Evolutionary conservation across 2,329 filamentous ascomycete species (phyloP), one percentile per base, ranked within the genome.

Genomic region (Fusarium incarnatum): DNA sequence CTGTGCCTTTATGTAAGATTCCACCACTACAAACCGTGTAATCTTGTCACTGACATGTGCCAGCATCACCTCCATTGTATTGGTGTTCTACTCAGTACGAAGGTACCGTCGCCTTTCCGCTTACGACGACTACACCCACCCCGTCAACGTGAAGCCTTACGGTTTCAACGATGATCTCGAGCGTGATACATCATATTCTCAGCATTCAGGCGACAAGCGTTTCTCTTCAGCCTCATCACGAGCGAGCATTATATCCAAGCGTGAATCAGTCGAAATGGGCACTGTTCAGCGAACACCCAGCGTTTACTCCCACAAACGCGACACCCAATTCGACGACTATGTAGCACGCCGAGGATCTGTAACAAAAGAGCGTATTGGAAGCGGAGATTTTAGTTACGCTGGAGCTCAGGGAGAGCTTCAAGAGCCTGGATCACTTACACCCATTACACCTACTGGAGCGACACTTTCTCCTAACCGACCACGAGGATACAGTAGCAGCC

Each of bases 41-140:
- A 6, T 2, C 4, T 23, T 40, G 25, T 12, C 37, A 22, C 60
- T 69, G 60, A 70, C 66, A 40, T 28, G 22, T 5, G 25, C 60
- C 27, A 56, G 73, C 58, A 49, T 83, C 60, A 80, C 81, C 30
- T 82, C 83, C 20, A 60, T 84, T n/a, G 68, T 79, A 22, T 79
- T 85, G 15, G 76, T 82, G 42, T 72, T 83, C 45, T 88, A 88
- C 75, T 78, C 85, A 22, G 68, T 85, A 54, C 70, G 79, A 50
- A 81, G 79, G 28, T 87, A 86, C 77, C 83, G 83, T 53, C 83
- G 84, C 18, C 77, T 87, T 15, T 77, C 83, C 22, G 74, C 79
- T 30, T 84, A 85, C 73, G 84, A 88, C 70, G 83, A 86, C 68
- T 85, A 87, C 68, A 78, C 83, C 64, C 80, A 85, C 41, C 82